Base-by-base conservation (phyloP, 345 rosid species). In the Arabis alpina region DNA sequence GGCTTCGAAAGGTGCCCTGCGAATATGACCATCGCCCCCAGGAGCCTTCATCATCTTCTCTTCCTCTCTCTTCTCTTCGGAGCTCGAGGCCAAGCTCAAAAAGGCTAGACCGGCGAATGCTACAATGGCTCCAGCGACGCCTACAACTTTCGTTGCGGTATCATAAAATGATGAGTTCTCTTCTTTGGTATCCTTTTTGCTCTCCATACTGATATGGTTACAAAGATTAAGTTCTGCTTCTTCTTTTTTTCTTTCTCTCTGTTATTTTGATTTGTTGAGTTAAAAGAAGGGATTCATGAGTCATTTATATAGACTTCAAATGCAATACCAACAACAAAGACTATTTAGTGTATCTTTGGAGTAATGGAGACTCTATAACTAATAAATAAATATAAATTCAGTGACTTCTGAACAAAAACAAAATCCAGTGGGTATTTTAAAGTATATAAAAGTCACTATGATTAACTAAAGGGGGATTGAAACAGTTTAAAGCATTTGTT, bases 261-360 rank as follows among this genome's bases (percentile, higher is more conserved):
- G 37, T 53, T 15, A 6, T 47, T 16, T 19, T 12, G 0, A 47
- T 47, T 47, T 62, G 32, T 28, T 32, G 54, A 47, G 30, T 32
- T 19, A 11, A 5, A n/a, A n/a, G 42, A 62, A 27, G 23, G 16
- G 42, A 16, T 32, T 12, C 30, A 32, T 15, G 66, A 47, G 42
- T 45, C 30, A 32, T n/a, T 62, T 62, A 45, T 62, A 62, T 62
- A 62, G 66, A 45, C 54, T 30, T 10, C 32, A 24, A 40, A 56
- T 56, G 14, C 10, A 23, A 10, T 57, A n/a, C 27, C 2, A 15
- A 36, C 28, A 4, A 16, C 4, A 19, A 19, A 14, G 49, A 14
- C 10, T 14, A 8, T 48, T 2, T 8, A 48, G 27, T 3, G 8
- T 32, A 32, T 32, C 36, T 32, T 8, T 36, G 3, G 40, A 36